Base-by-base conservation (phyloP, 768 basidiomycete species). In the Suillus sp. region DNA sequence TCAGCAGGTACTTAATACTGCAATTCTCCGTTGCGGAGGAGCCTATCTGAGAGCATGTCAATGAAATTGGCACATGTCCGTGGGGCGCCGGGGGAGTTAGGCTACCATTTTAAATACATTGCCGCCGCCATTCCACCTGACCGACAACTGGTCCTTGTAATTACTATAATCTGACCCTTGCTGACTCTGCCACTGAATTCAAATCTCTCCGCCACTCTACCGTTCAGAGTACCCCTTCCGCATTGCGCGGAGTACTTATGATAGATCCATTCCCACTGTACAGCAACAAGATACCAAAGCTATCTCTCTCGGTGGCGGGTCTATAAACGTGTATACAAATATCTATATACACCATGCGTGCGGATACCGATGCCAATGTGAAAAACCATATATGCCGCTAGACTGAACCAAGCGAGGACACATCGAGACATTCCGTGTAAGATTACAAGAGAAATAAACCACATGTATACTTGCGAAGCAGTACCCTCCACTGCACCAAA, bases 281-380 rank as follows among this genome's bases (percentile, higher is more conserved):
- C 51, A 57, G 38, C 10, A 18, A 57, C 56, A 27, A 56, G 20
- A 34, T n/a, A 34, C 53, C 34, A 55, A 55, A 55, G 14, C n/a
- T 13, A 30, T 40, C 25, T 27, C 25, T 57, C 25, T 57, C 25
- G 10, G 37, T 2, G 38, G 25, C 16, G 18, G 38, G 55, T 40
- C 56, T 57, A 56, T 30, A 53, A 32, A 40, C 38, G 20, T 11
- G 56, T 40, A 61, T 59, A 59, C 37, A 61, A 14, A 58, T 59
- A 59, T 61, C 55, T 59, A 61, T 38, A n/a, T 48, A 60, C 53
- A 57, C 20, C 37, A 61, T 59, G 55, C 40, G 54, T 27, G 60
- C 20, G 40, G 51, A 57, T 54, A 61, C 34, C 7, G 11, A 43
- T 61, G 43, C 27, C 30, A 47, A 60, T 61, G 56, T 34, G n/a